Conservation (phyloP, 345 rosid species). For the Mercurialis annua region DNA sequence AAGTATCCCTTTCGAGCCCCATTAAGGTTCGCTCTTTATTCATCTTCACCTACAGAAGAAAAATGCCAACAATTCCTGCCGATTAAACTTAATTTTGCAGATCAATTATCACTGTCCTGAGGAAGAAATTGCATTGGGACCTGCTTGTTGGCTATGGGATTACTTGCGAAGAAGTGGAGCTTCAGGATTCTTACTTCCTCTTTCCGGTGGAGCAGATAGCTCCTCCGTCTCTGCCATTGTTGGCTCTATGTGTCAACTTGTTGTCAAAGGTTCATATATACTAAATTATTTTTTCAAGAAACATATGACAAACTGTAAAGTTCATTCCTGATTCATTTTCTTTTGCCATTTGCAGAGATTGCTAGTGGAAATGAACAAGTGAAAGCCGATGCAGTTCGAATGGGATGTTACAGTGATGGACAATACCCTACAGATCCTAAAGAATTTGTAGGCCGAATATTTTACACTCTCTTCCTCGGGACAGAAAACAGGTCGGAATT, state of each 20-base stretch:
- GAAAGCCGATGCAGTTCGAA: slow-evolving; percentile 83
- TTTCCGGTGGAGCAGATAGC: slow-evolving; percentile 99
- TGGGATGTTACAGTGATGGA: slow-evolving; percentile 67
- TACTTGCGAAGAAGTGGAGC: slow-evolving; percentile 98
- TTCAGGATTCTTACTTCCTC: slow-evolving; percentile 95
- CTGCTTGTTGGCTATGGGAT: slow-evolving; percentile 99
- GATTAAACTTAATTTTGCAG: too few species aligned
- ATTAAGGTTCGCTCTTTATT: too few species aligned
- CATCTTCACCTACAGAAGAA: too few species aligned
- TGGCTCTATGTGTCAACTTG: slow-evolving; percentile 99
- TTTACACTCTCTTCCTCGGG: slow-evolving; percentile 93
- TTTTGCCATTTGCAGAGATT: slow-evolving; percentile 54
- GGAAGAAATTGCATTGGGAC: slow-evolving; percentile 97
- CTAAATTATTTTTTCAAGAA: too few species aligned
- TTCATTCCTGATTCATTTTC: too few species aligned
- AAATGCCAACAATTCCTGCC: too few species aligned
- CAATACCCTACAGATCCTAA: slow-evolving; percentile 81
- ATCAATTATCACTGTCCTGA: slow-evolving; percentile 75
- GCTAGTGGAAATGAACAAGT: slow-evolving; percentile 88
- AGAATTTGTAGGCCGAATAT: slow-evolving; percentile 88
- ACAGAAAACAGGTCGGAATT: slow-evolving; percentile 87
- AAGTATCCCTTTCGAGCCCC: too few species aligned
- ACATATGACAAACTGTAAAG: too few species aligned
- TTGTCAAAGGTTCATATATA: too few species aligned
- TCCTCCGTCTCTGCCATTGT: slow-evolving; percentile 98